Evolutionary conservation across 352 stramenopile species (phyloP), one percentile per base, ranked within the genome.

Genomic region (Peronospora farinosa): DNA sequence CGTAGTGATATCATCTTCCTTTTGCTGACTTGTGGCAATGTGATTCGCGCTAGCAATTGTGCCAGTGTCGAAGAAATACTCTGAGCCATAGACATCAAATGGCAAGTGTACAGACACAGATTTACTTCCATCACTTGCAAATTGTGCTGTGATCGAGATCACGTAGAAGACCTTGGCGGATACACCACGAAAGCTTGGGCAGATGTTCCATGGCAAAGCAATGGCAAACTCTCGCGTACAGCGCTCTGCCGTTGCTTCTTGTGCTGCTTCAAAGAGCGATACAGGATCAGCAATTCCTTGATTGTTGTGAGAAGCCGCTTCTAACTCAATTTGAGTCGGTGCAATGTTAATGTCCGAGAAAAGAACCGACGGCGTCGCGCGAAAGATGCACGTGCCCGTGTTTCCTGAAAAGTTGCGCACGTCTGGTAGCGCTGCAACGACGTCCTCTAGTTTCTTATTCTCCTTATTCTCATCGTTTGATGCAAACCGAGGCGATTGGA

Each of bases 151-250:
- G 50, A 86, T 78, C 8, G 75, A 74, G 17, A 86, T 42, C 15
- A 79, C 55, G 51, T 86, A 86, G 32, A 86, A 81, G n/a, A 81
- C 70, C 9, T 66, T 61, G 28, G 75, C 72, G 3, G 68, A 79
- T 5, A 57, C 70, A 32, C 75, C 75, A 27, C 73, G 61, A 51
- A 86, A 86, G 33, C 68, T 78, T 3, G 75, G 75, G 21, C 75
- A 84, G 5, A 81, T 53, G 2, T 63, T 58, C 30, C 65, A 31
- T 0, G 75, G 75, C 16, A 86, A 40, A 15, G 70, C 65, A 43
- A 84, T 69, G 1, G 75, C 72, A 51, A 84, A 86, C 46, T 75
- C 71, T 16, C 65, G 51, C 11, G 57, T 74, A 37, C 68, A 79
- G 16, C 69, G 68, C 32, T 72, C 53, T 13, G 50, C 54, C 17